Evolutionary conservation across 805 yeast genomes (phyloP).

Genomic region (Cyberlindnera xishuangbannaensis): DNA sequence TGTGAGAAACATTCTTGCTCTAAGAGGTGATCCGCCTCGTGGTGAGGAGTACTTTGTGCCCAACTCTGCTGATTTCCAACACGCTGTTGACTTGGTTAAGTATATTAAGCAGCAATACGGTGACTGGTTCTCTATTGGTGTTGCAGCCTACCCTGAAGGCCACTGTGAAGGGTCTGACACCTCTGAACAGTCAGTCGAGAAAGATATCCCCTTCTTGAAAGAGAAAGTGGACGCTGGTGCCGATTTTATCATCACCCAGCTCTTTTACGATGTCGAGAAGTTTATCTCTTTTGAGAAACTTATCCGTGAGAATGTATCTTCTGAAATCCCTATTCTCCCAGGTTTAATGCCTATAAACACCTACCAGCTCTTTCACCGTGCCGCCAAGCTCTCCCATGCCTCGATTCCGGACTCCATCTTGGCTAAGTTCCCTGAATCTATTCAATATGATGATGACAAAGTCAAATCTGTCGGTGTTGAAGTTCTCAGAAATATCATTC

Average conservation of each 20-base stretch:
- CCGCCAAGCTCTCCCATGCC: conserved; percentile 86
- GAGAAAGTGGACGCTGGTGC: conserved; percentile 94
- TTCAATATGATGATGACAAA: conserved; percentile 67
- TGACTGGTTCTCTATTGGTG: conserved; percentile 88
- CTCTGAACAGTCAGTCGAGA: conserved; percentile 54
- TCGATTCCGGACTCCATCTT: conserved; percentile 58
- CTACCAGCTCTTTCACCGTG: conserved; percentile 73
- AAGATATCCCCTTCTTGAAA: conserved; percentile 72
- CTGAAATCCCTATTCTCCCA: conserved; percentile 61
- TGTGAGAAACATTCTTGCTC: conserved; percentile 80
- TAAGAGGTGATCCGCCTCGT: conserved; percentile 94
- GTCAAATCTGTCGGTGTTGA: conserved; percentile 84
- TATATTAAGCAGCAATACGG: conserved; percentile 80
- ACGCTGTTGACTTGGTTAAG: conserved; percentile 81
- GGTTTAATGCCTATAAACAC: conserved; percentile 92
- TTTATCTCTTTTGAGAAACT: conserved; percentile 59
- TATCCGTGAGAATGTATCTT: conserved; percentile 37
- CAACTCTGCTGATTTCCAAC: conserved; percentile 40
- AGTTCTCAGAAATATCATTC: conserved; percentile 57
- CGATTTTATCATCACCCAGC: conserved; percentile 84
- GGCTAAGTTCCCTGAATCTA: conserved; percentile 46
- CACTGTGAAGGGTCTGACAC: conserved; percentile 81
- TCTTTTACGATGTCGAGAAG: conserved; percentile 82
- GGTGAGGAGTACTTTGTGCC: conserved; percentile 55
- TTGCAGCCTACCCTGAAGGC: conserved; percentile 97